Conservation (phyloP, 495 filamentous ascomycete genomes). For the Xylaria cubensis region DNA sequence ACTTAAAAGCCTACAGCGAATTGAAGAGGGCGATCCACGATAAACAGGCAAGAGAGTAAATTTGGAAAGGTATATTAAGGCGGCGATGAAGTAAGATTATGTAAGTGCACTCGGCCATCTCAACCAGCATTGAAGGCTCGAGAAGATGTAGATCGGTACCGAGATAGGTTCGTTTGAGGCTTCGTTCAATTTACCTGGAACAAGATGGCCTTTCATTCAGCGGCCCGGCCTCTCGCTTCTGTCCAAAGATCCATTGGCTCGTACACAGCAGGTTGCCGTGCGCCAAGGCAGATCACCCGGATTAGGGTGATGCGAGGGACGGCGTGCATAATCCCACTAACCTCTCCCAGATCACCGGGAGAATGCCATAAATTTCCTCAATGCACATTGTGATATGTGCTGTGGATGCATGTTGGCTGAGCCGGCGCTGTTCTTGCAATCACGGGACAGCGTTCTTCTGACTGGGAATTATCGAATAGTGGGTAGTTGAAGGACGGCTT, state of each 20-base stretch:
- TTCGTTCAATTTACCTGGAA: constrained; percentile 12
- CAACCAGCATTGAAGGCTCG: not conserved
- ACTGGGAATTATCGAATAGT: not conserved
- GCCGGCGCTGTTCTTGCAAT: not conserved
- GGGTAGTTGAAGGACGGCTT: not conserved
- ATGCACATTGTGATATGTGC: not conserved
- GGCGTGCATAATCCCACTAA: not conserved
- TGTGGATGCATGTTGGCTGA: constrained; percentile 1
- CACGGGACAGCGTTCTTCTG: not conserved
- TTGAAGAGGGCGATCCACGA: not conserved
- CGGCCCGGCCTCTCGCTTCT: constrained; percentile 37
- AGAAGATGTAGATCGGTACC: constrained; percentile 1
- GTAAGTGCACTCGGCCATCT: not conserved
- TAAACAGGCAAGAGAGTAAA: not conserved
- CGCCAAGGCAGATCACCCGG: constrained; percentile 18
- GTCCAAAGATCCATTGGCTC: constrained; percentile 36
- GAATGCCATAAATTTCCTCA: not conserved
- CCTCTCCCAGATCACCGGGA: not conserved
- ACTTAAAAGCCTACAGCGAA: not conserved
- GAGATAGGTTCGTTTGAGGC: constrained; percentile 6
- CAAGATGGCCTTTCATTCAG: constrained; percentile 6
- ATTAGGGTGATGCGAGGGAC: constrained; percentile 5
- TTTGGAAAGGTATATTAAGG: not conserved
- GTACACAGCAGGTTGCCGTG: constrained; percentile 32
- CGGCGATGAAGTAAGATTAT: not conserved